Evolutionary conservation across 768 basidiomycete genomes (phyloP), one percentile per base, ranked within the genome.

Genomic region (Hebeloma cylindrosporum): DNA sequence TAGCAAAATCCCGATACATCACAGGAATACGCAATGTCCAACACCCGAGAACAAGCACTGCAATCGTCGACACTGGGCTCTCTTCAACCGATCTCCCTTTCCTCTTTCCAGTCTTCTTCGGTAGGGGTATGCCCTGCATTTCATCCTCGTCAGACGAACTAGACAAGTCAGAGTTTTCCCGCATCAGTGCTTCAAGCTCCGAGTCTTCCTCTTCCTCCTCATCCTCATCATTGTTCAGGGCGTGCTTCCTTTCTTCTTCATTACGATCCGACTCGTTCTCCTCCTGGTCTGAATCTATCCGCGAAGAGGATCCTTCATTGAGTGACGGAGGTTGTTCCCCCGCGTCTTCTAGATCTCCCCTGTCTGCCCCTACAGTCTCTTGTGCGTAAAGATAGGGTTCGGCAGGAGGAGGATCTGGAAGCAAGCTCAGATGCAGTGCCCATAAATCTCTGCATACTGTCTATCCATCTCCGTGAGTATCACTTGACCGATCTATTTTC

Each of bases 1-100:
- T 72, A 32, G 82, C 73, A 38, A 95, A 75, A 58, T 96, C 92
- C 56, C 74, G 75, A 56, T 83, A 87, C 54, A 87, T 68, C 8
- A 88, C 69, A 0, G 93, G 91, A 27, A 93, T 61, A 14, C 93
- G 75, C 61, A 94, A 58, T 16, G 78, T 82, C 89, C 89, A 93
- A 52, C 85, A 87, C 2, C 78, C 87, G 3, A 93, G 61, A 13
- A 87, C 68, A 3, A 95, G 69, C 30, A 93, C 73, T 3, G 83
- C 80, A 22, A 96, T 68, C 21, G 77, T 75, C 49, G 68, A 75
- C 25, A 63, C 54, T 11, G 71, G 68, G 26, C 63, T 63, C 54
- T 77, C 75, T 48, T 69, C 65, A 10, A 50, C 33, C 31, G 59
- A 36, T 26, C 54, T 45, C 33, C 45, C 57, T 46, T 56, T 53